phyloP scores from a whole-genome alignment of 768 basidiomycete species.

The Pleurotus djamor region DNA sequence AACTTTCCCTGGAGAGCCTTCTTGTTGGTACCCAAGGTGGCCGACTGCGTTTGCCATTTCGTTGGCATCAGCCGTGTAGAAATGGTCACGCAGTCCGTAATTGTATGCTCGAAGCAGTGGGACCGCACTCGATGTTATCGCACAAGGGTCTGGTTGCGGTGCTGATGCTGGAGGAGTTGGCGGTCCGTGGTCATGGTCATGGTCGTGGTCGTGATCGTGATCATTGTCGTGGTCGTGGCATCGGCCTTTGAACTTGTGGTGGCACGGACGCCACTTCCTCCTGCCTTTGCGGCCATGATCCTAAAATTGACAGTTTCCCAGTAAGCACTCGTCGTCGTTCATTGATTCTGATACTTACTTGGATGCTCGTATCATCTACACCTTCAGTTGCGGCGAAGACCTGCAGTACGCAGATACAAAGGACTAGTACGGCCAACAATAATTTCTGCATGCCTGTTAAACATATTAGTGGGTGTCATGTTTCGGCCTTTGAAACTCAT shows the following conservation, averaged over 20 bases:
- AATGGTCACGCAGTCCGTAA: not conserved
- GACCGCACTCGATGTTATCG: not conserved
- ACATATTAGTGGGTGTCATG: too few relatives aligned
- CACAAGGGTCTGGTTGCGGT: not conserved
- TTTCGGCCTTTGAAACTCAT: too few relatives aligned
- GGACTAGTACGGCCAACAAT: too few relatives aligned
- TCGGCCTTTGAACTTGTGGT: not conserved
- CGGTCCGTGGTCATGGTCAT: not conserved
- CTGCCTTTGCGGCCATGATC: not conserved
- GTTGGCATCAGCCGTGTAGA: constrained; percentile 4
- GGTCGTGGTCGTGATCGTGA: not conserved
- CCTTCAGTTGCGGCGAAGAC: too few relatives aligned
- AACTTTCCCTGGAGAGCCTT: constrained; percentile 1
- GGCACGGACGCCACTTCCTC: not conserved
- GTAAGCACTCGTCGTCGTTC: not conserved
- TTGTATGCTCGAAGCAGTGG: not conserved
- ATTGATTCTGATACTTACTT: too few relatives aligned
- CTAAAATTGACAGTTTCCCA: not conserved
- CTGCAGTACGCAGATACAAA: too few relatives aligned
- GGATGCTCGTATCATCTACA: too few relatives aligned
- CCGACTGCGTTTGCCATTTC: not conserved
- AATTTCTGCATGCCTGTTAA: too few relatives aligned
- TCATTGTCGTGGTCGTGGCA: not conserved
- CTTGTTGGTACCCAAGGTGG: not conserved
- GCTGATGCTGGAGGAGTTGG: not conserved